Percentiles rank a stretch among this genome's conserved stretches.
Evolutionary conservation across 192 early-diverging fungal species (phyloP).

Genomic region (Chytriomyces confervae): DNA sequence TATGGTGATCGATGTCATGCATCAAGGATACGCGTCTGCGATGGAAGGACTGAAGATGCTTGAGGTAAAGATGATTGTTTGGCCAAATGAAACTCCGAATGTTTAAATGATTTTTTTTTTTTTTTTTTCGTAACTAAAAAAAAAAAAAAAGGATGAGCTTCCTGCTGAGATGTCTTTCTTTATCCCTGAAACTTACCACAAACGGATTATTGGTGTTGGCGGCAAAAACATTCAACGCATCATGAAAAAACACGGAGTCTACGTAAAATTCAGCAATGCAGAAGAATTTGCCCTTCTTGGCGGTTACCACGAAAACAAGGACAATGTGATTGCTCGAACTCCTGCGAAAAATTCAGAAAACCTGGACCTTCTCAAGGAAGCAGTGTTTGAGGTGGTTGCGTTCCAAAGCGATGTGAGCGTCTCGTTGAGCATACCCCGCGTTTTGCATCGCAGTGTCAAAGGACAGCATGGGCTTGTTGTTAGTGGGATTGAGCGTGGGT

Average conservation of each 20-base stretch:
- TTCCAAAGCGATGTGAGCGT: slow-evolving; percentile 55
- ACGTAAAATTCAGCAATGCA: slow-evolving; percentile 85
- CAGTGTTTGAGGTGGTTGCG: slow-evolving; percentile 68
- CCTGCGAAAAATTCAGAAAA: slow-evolving; percentile 75
- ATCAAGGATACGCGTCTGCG: slow-evolving; percentile 55
- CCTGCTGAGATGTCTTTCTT: slow-evolving; percentile 86
- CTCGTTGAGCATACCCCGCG: slow-evolving; percentile 60
- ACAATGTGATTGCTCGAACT: slow-evolving; percentile 84
- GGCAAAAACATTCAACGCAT: slow-evolving; percentile 90
- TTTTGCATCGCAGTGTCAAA: slow-evolving; percentile 62
- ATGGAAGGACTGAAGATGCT: slow-evolving; percentile 74
- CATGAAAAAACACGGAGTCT: slow-evolving; percentile 88
- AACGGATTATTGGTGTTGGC: slow-evolving; percentile 86
- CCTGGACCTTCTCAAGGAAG: slow-evolving; percentile 64
- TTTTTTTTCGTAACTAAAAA: background rate
- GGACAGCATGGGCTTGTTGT: slow-evolving; percentile 54
- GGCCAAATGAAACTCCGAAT: no score
- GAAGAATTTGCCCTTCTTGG: slow-evolving; percentile 75
- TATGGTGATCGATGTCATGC: slow-evolving; percentile 78
- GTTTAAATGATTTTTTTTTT: background rate
- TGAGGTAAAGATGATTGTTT: slow-evolving; percentile 32
- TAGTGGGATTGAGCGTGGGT: slow-evolving; percentile 61
- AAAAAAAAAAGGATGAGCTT: slow-evolving; percentile 67
- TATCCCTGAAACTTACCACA: slow-evolving; percentile 82
- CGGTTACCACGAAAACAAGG: slow-evolving; percentile 78